Evolutionary conservation across 768 basidiomycete genomes (phyloP).

Genomic region (Mrakia blollopis): DNA sequence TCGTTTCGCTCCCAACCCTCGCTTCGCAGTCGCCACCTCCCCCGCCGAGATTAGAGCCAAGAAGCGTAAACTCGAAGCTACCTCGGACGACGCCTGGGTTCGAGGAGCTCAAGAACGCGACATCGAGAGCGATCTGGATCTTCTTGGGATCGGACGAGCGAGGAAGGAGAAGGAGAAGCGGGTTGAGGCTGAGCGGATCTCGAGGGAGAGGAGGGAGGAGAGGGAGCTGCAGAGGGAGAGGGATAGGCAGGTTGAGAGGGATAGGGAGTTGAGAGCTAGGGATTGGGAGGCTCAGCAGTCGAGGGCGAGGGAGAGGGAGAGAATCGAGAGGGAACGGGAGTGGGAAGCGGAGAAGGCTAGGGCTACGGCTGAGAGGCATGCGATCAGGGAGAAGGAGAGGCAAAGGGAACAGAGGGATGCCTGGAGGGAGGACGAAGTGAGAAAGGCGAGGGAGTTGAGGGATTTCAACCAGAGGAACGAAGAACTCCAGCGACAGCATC

Average conservation of each 20-base stretch:
- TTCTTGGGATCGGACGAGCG: background rate
- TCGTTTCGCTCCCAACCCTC: conserved; percentile 25
- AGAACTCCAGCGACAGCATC: background rate
- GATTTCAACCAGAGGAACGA: conserved; percentile 1
- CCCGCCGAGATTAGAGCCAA: background rate
- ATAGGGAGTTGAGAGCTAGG: background rate
- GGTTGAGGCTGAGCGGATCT: background rate
- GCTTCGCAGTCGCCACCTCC: background rate
- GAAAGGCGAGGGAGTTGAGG: background rate
- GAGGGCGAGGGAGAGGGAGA: conserved; percentile 4
- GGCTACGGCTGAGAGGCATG: background rate
- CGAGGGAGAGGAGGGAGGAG: conserved; percentile 13
- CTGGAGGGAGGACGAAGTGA: background rate
- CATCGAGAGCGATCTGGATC: background rate
- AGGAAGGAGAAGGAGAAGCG: conserved; percentile 3
- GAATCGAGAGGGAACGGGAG: conserved; percentile 13
- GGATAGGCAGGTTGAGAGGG: conserved; percentile 17
- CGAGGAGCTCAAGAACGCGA: background rate
- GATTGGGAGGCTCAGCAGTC: conserved; percentile 6
- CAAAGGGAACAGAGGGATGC: conserved; percentile 2
- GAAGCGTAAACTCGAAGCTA: background rate
- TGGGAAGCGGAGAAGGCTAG: conserved; percentile 13
- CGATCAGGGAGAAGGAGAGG: background rate
- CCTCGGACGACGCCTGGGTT: conserved; percentile 15
- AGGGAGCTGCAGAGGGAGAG: conserved; percentile 3